Evolutionary conservation across 2,329 filamentous ascomycete genomes (phyloP).

Genomic region (Aspergillus phoenicis): DNA sequence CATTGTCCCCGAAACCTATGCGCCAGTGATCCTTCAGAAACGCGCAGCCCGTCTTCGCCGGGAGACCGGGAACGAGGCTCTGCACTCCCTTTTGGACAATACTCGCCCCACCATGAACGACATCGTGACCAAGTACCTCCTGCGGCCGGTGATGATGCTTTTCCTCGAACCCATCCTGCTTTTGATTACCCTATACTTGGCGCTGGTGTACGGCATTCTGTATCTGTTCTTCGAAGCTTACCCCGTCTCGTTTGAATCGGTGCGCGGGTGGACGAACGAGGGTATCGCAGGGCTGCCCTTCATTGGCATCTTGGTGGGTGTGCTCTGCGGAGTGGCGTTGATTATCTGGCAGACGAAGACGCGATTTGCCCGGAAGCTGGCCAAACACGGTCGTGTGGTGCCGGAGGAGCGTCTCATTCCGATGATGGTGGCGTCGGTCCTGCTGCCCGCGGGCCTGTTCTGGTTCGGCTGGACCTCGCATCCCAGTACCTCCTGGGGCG

Average conservation of each 20-base stretch:
- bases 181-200: conserved; percentile 49
- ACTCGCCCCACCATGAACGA: conserved; percentile 40
- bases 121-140: conserved; percentile 49
- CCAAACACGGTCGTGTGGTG: conserved; percentile 36
- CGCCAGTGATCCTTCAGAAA: conserved; percentile 50
- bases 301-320: conserved; percentile 39
- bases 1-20: conserved; percentile 56
- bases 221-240: conserved; percentile 47
- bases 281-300: conserved; percentile 45
- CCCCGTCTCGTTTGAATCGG: conserved; percentile 43
- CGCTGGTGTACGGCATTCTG: conserved; percentile 42
- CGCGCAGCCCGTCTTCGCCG: conserved; percentile 52
- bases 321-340: conserved; percentile 37
- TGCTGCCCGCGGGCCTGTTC: conserved; percentile 50
- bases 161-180: conserved; percentile 52
- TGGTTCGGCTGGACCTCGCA: conserved; percentile 53
- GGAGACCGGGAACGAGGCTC: conserved; percentile 50
- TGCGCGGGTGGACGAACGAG: conserved; percentile 40
- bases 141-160: conserved; percentile 51
- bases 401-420: conserved; percentile 51
- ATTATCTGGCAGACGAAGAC: conserved; percentile 46
- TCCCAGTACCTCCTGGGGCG: conserved; percentile 47
- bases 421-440: conserved; percentile 47
- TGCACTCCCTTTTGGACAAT: conserved; percentile 51
- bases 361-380: conserved; percentile 39